Evolutionary conservation across 2,329 filamentous ascomycete genomes (phyloP), one percentile per base, ranked within the genome.

Genomic region (Alternaria arborescens): DNA sequence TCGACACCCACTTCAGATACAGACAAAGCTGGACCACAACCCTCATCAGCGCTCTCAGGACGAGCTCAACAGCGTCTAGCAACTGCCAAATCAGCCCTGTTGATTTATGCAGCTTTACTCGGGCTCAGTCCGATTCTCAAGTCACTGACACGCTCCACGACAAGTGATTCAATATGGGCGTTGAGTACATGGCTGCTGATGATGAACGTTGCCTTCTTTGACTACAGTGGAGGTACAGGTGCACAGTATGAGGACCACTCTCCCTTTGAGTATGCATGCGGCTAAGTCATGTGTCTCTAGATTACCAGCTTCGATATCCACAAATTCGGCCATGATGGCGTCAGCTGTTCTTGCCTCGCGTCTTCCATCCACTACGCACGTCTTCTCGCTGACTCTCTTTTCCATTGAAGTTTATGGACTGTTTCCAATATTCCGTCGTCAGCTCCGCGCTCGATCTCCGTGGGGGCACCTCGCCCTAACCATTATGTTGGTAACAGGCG

Each of bases 201-300:
- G 71, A 94, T 97, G 80, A 99, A 99, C 78, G 93, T 98, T 63
- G 96, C 97, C 80, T 97, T 96, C 77, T 98, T 97, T 75, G 95
- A 99, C 83, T 99, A 99, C 78, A 92, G 92, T 11, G 91, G 91
- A 41, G 86, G 87, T 34, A 80, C 84, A 41, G 84, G 82, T 80
- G 87, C 78, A 41, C 85, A 85, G 78, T 81, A 75, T 53, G 47
- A 34, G 24, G 14, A 16, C 38, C 20, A 41, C 26, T 26, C 42
- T 24, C 26, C n/a, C 24, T 16, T 36, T 16, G 8, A 20, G 38
- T n/a, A 11, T 41, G 22, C 43, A 52, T 28, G 38, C 58, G 36
- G 52, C 34, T 58, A 56, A 60, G 60, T 68, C 63, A 72, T 43
- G 5, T 41, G 34, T 28, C 38, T 42, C 43, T 55, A 90, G 89